phyloP scores from a whole-genome alignment of 805 yeast species.

The Candida manassasensis region DNA sequence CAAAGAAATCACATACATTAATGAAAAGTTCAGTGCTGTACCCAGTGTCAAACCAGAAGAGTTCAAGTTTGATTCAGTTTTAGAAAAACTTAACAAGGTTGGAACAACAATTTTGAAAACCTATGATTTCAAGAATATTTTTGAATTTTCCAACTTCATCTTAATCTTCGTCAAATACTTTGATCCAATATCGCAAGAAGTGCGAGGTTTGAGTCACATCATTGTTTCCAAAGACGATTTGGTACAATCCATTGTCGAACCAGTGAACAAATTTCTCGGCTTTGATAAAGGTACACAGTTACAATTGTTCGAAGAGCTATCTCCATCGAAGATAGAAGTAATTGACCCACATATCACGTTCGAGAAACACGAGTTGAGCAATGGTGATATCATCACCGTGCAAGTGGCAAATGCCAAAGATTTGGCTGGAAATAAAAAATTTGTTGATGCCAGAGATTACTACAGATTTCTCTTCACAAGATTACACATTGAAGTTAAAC shows the following conservation, averaged over 20 bases:
- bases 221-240: conserved; percentile 46
- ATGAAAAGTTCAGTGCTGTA: conserved; percentile 13
- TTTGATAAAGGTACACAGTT: conserved; percentile 30
- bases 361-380: conserved; percentile 53
- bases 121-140: conserved; percentile 11
- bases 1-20: conserved; percentile 34
- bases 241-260: conserved; percentile 37
- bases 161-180: conserved; percentile 58
- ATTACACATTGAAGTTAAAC: conserved; percentile 51
- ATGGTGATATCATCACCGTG: conserved; percentile 61
- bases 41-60: conserved; percentile 15
- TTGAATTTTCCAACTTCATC: conserved; percentile 17
- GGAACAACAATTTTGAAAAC: conserved; percentile 6
- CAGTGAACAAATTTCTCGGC: conserved; percentile 39
- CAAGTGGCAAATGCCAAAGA: conserved; percentile 22
- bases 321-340: conserved; percentile 46
- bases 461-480: conserved; percentile 56
- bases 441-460: conserved; percentile 36
- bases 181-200: conserved; percentile 48
- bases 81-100: conserved; percentile 13
- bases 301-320: conserved; percentile 56
- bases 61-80: conserved; percentile 19
- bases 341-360: conserved; percentile 39
- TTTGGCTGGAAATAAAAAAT: conserved; percentile 12
- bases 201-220: conserved; percentile 65